Evolutionary conservation across 441 rosid species (phyloP).

Genomic region (Euphorbia celastroides): DNA sequence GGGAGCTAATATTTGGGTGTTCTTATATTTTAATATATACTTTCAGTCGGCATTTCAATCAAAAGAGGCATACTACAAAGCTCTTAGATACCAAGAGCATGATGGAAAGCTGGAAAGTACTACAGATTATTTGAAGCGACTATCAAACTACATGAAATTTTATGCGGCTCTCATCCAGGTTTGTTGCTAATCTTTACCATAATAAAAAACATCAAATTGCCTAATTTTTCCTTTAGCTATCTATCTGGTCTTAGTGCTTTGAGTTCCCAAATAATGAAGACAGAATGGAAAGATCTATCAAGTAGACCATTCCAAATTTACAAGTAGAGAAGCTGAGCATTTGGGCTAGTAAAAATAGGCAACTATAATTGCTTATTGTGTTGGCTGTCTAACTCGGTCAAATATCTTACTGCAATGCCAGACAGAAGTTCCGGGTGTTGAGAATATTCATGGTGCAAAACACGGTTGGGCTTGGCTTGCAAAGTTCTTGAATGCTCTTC

Average conservation of each 20-base stretch:
- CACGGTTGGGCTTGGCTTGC: conserved; percentile 96
- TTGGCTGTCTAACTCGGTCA: not conserved
- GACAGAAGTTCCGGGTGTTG: conserved; percentile 50
- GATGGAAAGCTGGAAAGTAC: conserved; percentile 48
- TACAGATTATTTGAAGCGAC: conserved; percentile 41
- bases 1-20: not conserved
- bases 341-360: not conserved
- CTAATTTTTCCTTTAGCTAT: too few relatives aligned
- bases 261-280: too few relatives aligned
- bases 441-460: conserved; percentile 58
- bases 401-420: conserved; percentile 18
- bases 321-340: not conserved
- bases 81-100: conserved; percentile 41
- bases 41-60: conserved; percentile 66
- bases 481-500: conserved; percentile 53
- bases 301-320: too few relatives aligned
- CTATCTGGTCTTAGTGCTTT: too few relatives aligned
- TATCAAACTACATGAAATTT: conserved; percentile 64
- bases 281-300: too few relatives aligned
- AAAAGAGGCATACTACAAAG: conserved; percentile 47
- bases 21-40: not conserved
- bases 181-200: conserved; percentile 14
- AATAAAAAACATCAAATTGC: not conserved
- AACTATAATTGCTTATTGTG: not conserved
- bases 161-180: conserved; percentile 96